phyloP scores from a whole-genome alignment of 1,284 basidiomycete genomes.

The Pseudozyma thailandica region DNA sequence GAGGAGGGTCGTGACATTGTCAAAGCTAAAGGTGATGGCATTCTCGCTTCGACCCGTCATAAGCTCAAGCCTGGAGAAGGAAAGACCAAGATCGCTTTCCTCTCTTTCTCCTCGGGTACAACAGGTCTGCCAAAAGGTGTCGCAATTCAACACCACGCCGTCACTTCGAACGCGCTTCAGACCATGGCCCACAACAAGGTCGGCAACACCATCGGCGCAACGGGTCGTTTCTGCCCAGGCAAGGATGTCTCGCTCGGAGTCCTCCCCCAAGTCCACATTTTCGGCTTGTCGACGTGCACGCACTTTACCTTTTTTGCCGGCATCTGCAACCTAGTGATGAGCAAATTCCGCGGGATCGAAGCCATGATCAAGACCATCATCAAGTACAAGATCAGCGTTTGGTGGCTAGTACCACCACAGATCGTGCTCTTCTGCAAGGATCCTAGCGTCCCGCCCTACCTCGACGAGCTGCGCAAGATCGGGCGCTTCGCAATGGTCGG shows the following conservation, averaged over 20 bases:
- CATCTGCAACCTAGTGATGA: conserved; percentile 53
- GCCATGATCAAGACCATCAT: conserved; percentile 58
- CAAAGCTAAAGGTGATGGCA: conserved; percentile 64
- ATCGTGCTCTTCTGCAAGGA: conserved; percentile 56
- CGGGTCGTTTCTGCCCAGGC: conserved; percentile 50
- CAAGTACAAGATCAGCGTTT: conserved; percentile 61
- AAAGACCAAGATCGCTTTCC: conserved; percentile 70
- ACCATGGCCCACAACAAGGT: conserved; percentile 64
- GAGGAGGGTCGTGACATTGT: conserved; percentile 70
- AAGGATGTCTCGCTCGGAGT: conserved; percentile 55
- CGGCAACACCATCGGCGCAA: conserved; percentile 28
- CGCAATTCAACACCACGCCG: conserved; percentile 63
- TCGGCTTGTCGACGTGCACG: conserved; percentile 59
- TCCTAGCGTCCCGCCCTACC: conserved; percentile 57
- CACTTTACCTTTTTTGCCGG: conserved; percentile 64
- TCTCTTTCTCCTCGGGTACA: conserved; percentile 68
- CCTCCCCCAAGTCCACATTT: conserved; percentile 58
- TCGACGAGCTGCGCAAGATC: conserved; percentile 38
- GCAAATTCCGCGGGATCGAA: conserved; percentile 57
- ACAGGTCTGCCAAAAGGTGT: conserved; percentile 68
- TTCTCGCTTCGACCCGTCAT: conserved; percentile 70
- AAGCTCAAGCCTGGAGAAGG: conserved; percentile 75
- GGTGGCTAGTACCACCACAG: conserved; percentile 54
- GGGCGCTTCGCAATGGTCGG: conserved; percentile 58
- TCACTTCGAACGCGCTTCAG: conserved; percentile 60